phyloP scores from a whole-genome alignment of 495 filamentous ascomycete species.

The Oidiodendron maius region DNA sequence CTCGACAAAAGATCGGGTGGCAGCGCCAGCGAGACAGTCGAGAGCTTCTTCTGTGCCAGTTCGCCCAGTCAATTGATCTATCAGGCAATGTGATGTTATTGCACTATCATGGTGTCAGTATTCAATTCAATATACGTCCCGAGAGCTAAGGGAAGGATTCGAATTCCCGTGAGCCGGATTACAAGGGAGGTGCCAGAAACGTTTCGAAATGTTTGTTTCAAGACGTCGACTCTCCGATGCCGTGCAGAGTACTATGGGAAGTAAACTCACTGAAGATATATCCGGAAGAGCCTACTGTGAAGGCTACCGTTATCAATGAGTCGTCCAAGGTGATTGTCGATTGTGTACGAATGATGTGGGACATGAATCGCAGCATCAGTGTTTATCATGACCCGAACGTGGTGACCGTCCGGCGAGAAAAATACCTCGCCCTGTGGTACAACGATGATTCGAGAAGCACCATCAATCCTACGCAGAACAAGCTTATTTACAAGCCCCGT shows the following conservation, averaged over 20 bases:
- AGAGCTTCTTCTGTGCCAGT: constrained; percentile 62
- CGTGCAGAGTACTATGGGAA: no score
- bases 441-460: constrained; percentile 34
- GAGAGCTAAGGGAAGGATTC: no score
- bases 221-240: no score
- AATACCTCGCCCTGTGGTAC: constrained; percentile 41
- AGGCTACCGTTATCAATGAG: constrained; percentile 46
- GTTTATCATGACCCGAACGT: constrained; percentile 37
- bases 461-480: constrained; percentile 30
- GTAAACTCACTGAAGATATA: constrained; percentile 58
- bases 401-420: constrained; percentile 19
- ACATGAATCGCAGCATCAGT: constrained; percentile 13
- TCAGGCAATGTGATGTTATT: constrained; percentile 50
- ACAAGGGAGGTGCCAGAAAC: no score
- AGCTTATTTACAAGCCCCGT: constrained; percentile 49
- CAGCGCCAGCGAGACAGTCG: constrained; percentile 38
- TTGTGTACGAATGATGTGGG: constrained; percentile 31
- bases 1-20: constrained; percentile 42
- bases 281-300: constrained; percentile 45
- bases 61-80: constrained; percentile 47
- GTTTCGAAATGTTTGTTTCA: no score
- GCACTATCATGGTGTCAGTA: no score
- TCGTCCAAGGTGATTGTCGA: constrained; percentile 44
- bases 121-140: no score
- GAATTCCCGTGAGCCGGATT: no score